These are phyloP conservation scores for Trichoderma oligosporum DNA, from an alignment of 2,329 filamentous ascomycete genomes.

Conservation along the genomic window DNA sequence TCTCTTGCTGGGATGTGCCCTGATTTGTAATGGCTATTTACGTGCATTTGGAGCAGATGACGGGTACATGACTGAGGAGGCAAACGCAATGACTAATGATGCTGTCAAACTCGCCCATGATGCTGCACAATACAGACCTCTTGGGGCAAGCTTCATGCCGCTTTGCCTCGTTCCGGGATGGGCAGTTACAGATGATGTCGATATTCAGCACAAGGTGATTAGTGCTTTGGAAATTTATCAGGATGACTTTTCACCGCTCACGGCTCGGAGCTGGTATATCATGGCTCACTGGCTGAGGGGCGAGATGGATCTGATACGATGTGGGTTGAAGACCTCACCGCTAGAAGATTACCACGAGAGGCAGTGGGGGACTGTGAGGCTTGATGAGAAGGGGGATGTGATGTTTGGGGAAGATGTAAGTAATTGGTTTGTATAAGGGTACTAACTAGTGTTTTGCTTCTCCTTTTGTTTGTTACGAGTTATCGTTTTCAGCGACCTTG, in stretches of 20 bases:
- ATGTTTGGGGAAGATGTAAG: not conserved
- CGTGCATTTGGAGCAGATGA: conserved; percentile 23
- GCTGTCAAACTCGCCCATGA: conserved; percentile 25
- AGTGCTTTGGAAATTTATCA: conserved; percentile 23
- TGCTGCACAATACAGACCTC: conserved; percentile 25
- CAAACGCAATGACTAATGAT: conserved; percentile 24
- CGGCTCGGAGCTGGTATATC: conserved; percentile 12
- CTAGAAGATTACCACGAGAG: not conserved
- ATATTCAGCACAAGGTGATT: conserved; percentile 12
- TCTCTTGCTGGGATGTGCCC: not conserved
- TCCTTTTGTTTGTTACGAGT: no score
- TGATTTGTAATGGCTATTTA: conserved; percentile 25
- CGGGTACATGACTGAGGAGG: conserved; percentile 21
- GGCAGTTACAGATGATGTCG: conserved; percentile 29
- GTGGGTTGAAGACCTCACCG: not conserved
- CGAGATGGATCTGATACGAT: conserved; percentile 7
- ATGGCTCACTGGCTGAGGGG: conserved; percentile 15
- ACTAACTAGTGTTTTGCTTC: no score
- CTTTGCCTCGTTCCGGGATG: conserved; percentile 28
- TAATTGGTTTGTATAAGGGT: not conserved
- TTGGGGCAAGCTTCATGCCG: conserved; percentile 30
- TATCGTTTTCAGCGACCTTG: no score
- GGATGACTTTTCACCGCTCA: conserved; percentile 20
- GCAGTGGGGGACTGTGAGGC: conserved; percentile 7
- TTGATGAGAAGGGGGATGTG: conserved; percentile 8